phyloP scores from a whole-genome alignment of 2,329 filamentous ascomycete genomes.

The Cordyceps cateniannulata region DNA sequence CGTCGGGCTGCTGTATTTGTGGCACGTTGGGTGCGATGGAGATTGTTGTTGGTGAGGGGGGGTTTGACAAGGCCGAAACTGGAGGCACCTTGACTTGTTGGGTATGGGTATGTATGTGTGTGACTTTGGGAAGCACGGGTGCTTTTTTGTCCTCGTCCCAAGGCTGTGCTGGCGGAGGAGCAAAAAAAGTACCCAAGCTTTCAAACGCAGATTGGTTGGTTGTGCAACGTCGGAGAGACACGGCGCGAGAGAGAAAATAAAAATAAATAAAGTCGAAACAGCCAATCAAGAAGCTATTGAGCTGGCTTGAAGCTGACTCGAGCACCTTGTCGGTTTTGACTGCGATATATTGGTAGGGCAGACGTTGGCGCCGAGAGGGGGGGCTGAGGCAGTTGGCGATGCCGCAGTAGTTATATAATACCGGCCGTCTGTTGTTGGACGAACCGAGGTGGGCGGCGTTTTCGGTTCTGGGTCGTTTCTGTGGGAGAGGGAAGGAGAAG shows the following conservation, averaged over 20 bases:
- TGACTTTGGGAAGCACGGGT: neutral
- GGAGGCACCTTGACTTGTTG: neutral
- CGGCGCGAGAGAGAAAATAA: neutral
- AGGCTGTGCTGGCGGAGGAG: neutral
- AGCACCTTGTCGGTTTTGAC: neutral
- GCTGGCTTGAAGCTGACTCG: slow-evolving; percentile 2
- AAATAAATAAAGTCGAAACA: neutral
- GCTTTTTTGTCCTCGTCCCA: neutral
- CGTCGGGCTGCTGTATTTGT: neutral
- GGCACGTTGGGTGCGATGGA: neutral
- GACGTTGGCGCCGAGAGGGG: neutral
- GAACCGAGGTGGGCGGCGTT: neutral
- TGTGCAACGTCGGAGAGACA: neutral
- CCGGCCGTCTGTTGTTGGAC: neutral
- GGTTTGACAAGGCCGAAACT: neutral
- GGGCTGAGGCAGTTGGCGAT: neutral
- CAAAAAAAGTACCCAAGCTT: neutral
- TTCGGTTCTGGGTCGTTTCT: neutral
- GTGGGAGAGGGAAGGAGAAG: neutral
- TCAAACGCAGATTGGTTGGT: neutral
- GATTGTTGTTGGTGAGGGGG: neutral
- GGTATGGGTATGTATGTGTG: neutral
- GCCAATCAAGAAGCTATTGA: neutral
- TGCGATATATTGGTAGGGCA: neutral
- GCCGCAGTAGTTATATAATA: neutral